A percentile compares a stretch with the other conserved stretches of the same genome.
Evolutionary conservation across 306 rosid genomes (phyloP).

Genomic region (Cucumis melo): DNA sequence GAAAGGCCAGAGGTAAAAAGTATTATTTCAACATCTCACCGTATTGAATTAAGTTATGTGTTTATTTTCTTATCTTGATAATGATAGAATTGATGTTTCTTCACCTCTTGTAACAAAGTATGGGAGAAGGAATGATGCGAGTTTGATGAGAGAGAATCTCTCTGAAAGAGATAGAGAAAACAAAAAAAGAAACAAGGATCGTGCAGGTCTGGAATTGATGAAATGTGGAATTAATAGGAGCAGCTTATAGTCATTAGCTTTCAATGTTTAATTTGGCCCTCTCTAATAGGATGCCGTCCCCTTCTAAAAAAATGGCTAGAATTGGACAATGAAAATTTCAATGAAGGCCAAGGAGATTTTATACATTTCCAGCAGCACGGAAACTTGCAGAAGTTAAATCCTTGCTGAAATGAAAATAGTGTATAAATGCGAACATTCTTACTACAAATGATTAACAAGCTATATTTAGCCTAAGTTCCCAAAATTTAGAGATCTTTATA

Average conservation of each 20-base stretch:
- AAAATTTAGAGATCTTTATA: not conserved
- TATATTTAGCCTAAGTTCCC: not conserved
- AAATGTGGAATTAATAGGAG: not conserved
- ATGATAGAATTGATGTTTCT: not conserved
- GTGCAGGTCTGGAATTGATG: not conserved
- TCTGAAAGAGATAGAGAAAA: not conserved
- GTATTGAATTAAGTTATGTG: not conserved
- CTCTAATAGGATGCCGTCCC: not conserved
- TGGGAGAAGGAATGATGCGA: not conserved
- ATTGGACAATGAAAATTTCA: not conserved
- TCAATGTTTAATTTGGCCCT: not conserved
- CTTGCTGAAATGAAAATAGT: not conserved
- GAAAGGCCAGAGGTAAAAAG: slow-evolving; percentile 82
- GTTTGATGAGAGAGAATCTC: not conserved
- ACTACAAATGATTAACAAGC: not conserved
- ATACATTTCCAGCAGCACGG: not conserved
- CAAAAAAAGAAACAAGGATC: not conserved
- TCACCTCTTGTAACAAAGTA: not conserved
- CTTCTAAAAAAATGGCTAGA: not conserved
- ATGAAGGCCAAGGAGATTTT: not conserved
- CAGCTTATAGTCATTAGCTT: not conserved
- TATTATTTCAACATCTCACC: not conserved
- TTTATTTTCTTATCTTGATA: not conserved
- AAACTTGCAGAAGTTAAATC: not conserved
- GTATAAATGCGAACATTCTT: not conserved